phyloP scores from a whole-genome alignment of 2,329 filamentous ascomycete genomes.

The Fonsecaea pedrosoi region DNA sequence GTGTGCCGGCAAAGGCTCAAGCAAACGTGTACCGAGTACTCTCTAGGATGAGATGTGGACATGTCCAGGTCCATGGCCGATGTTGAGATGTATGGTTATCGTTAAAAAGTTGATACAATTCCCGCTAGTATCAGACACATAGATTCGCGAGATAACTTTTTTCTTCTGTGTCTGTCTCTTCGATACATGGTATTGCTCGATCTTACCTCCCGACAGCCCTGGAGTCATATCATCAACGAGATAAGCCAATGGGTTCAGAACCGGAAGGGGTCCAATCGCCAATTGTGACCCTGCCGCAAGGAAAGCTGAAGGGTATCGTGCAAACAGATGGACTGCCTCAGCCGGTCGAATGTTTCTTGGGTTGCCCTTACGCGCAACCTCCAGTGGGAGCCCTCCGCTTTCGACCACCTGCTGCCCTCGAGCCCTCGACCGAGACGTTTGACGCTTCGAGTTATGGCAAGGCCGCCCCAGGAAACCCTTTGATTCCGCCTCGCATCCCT shows the following conservation, averaged over 20 bases:
- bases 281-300: constrained; percentile 21
- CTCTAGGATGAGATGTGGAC: too few species aligned
- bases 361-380: constrained; percentile 61
- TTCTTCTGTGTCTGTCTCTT: too few species aligned
- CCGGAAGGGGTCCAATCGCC: background rate
- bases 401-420: constrained; percentile 3
- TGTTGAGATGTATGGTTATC: too few species aligned
- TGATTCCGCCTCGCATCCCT: constrained; percentile 8
- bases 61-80: too few species aligned
- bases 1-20: too few species aligned
- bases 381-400: constrained; percentile 46
- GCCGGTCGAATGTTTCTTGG: constrained; percentile 21
- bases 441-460: constrained; percentile 6
- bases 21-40: too few species aligned
- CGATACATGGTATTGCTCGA: too few species aligned
- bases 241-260: background rate
- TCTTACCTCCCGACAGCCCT: too few species aligned
- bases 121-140: too few species aligned
- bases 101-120: too few species aligned
- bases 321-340: constrained; percentile 20
- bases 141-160: too few species aligned
- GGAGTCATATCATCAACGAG: background rate
- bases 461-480: constrained; percentile 3
- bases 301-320: constrained; percentile 13
- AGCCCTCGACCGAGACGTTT: background rate